These are phyloP conservation scores for Cryptococcus sp. DNA, from an alignment of 1,284 basidiomycete genomes.

Conservation along the genomic window DNA sequence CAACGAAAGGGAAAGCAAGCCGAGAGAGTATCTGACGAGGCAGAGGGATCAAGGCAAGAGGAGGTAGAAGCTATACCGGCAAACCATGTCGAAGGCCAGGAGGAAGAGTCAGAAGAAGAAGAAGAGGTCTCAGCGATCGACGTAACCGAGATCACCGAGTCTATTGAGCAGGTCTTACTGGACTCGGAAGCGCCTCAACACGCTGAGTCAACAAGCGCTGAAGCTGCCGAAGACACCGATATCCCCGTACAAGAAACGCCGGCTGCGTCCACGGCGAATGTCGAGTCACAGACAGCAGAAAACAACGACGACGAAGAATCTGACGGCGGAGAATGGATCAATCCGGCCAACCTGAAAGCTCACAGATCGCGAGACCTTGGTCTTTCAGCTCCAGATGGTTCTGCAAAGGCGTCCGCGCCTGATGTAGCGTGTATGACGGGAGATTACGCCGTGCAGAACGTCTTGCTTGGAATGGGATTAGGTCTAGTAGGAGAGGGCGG, in stretches of 20 bases:
- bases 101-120: conserved; percentile 21
- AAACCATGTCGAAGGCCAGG: conserved; percentile 43
- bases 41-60: conserved; percentile 20
- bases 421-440: conserved; percentile 89
- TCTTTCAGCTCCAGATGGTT: conserved; percentile 61
- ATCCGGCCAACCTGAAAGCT: conserved; percentile 78
- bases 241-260: conserved; percentile 5
- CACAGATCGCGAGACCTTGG: conserved; percentile 90
- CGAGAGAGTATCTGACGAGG: conserved; percentile 1
- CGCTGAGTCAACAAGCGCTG: conserved; percentile 4
- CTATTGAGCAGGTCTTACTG: conserved; percentile 58
- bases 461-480: conserved; percentile 91
- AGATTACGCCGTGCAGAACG: conserved; percentile 99
- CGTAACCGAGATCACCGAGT: conserved; percentile 54
- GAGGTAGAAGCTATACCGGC: conserved; percentile 57
- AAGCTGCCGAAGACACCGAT: conserved; percentile 2
- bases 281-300: conserved; percentile 53
- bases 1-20: conserved; percentile 24
- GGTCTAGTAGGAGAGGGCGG: conserved; percentile 90
- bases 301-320: conserved; percentile 60
- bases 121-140: conserved; percentile 42
- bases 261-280: conserved; percentile 9
- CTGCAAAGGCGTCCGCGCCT: conserved; percentile 42
- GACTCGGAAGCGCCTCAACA: conserved; percentile 9
- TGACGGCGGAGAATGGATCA: conserved; percentile 96